Percentiles rank a stretch among this genome's conserved stretches.
Evolutionary conservation across 1,284 basidiomycete species (phyloP).

Genomic region (Agaricales sp.): DNA sequence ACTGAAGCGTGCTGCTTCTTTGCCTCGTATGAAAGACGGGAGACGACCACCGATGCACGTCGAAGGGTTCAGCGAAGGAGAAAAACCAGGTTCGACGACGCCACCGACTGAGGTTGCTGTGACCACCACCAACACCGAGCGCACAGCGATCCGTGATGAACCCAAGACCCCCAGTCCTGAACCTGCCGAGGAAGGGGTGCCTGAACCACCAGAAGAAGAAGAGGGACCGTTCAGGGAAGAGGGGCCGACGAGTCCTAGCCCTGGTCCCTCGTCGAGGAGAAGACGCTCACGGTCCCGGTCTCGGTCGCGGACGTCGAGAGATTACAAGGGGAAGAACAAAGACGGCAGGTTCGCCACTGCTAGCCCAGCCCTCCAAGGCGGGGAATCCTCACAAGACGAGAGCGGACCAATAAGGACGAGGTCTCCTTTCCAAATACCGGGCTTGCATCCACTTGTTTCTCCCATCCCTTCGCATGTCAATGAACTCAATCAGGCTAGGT

Average conservation of each 20-base stretch:
- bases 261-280: slow-evolving; percentile 29
- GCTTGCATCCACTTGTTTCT: slow-evolving; percentile 37
- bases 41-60: slow-evolving; percentile 74
- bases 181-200: slow-evolving; percentile 12
- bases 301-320: slow-evolving; percentile 63
- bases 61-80: slow-evolving; percentile 69
- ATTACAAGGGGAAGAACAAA: slow-evolving; percentile 51
- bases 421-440: slow-evolving; percentile 28
- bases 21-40: slow-evolving; percentile 83
- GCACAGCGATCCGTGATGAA: slow-evolving; percentile 12
- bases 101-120: slow-evolving; percentile 14
- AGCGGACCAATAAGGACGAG: slow-evolving; percentile 24
- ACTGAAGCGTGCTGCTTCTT: slow-evolving; percentile 80
- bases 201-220: slow-evolving; percentile 16
- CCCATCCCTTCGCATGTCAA: slow-evolving; percentile 28
- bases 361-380: slow-evolving; percentile 19
- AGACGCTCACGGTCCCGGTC: slow-evolving; percentile 68
- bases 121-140: slow-evolving; percentile 10
- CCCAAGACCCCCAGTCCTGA: slow-evolving; percentile 14
- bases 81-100: slow-evolving; percentile 28
- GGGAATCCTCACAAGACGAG: slow-evolving; percentile 65
- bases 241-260: slow-evolving; percentile 12
- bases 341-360: slow-evolving; percentile 32
- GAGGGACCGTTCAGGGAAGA: background rate
- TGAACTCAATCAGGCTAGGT: background rate